These are phyloP conservation scores for Eremothecium cymbalariae DNA, from an alignment of 1,139 yeast species.

Conservation along the genomic window DNA sequence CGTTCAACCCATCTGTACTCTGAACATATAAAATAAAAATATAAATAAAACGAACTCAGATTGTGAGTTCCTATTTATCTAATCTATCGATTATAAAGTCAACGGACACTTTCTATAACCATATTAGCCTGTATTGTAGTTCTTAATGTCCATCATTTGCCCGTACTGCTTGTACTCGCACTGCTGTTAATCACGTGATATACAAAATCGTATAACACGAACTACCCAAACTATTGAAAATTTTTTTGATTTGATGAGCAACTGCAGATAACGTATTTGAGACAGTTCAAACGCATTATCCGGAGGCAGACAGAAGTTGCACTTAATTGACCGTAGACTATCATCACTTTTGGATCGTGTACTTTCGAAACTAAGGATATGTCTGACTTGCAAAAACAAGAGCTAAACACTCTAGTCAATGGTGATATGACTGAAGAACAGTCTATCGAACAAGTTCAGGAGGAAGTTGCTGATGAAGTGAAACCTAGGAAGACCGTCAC, in stretches of 20 bases:
- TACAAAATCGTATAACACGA: no score
- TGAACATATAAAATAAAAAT: slow-evolving; percentile 20
- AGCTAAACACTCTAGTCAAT: slow-evolving; percentile 79
- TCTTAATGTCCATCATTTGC: no score
- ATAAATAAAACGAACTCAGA: background rate
- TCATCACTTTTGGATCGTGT: slow-evolving; percentile 1
- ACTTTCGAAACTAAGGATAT: slow-evolving; percentile 22
- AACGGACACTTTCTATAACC: no score
- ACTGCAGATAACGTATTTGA: no score
- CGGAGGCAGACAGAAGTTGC: no score
- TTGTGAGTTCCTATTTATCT: background rate
- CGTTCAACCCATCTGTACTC: slow-evolving; percentile 51
- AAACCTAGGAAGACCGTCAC: slow-evolving; percentile 70
- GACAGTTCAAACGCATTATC: no score
- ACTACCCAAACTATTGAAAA: no score
- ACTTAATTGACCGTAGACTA: slow-evolving; percentile 1
- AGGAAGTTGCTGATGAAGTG: slow-evolving; percentile 31
- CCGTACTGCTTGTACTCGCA: no score
- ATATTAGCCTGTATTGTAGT: no score
- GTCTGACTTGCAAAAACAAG: slow-evolving; percentile 75
- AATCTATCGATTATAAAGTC: no score
- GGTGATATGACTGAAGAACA: slow-evolving; percentile 45
- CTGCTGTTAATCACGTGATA: no score
- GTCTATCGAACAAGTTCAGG: slow-evolving; percentile 33
- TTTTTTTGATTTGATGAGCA: slow-evolving; percentile 3